Conservation (phyloP, 2,329 filamentous ascomycete genomes). For the Hymenotorrendiella dingleyae region DNA sequence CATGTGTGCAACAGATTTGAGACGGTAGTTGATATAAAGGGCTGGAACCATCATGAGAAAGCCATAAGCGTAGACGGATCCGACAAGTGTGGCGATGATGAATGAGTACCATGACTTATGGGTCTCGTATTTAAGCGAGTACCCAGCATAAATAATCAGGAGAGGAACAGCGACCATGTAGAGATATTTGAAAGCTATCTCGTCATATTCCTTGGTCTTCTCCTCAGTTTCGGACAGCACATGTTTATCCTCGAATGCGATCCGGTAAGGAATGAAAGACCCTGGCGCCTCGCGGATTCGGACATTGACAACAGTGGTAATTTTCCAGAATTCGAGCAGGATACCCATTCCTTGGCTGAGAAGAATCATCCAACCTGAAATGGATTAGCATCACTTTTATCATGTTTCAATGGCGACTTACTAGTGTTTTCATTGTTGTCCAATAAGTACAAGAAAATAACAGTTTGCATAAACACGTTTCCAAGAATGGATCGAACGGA, state of each 20-base stretch:
- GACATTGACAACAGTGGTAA: slow-evolving; percentile 91
- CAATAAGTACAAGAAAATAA: slow-evolving; percentile 94
- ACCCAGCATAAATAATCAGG: slow-evolving; percentile 79
- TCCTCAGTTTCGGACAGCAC: slow-evolving; percentile 90
- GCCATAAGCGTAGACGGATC: slow-evolving; percentile 93
- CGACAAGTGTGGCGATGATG: slow-evolving; percentile 89
- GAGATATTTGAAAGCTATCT: slow-evolving; percentile 96
- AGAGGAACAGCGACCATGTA: slow-evolving; percentile 89
- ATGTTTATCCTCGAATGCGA: slow-evolving; percentile 94
- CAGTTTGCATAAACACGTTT: slow-evolving; percentile 93
- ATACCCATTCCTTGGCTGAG: slow-evolving; percentile 70
- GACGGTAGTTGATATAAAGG: slow-evolving; percentile 97
- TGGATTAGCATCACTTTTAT: slow-evolving; percentile 3
- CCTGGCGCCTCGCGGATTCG: slow-evolving; percentile 65
- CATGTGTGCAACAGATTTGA: slow-evolving; percentile 96
- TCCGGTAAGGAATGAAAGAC: slow-evolving; percentile 69
- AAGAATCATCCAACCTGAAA: slow-evolving; percentile 82
- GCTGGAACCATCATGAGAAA: slow-evolving; percentile 99
- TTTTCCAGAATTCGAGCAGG: slow-evolving; percentile 80
- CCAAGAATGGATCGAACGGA: slow-evolving; percentile 92
- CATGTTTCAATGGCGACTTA: slow-evolving; percentile 7
- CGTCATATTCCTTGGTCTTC: slow-evolving; percentile 97
- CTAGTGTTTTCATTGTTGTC: slow-evolving; percentile 96
- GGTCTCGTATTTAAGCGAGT: slow-evolving; percentile 85
- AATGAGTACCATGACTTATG: slow-evolving; percentile 99